Base-by-base conservation (phyloP, 2,329 filamentous ascomycete genomes). In the Arthrobotrys conoides region DNA sequence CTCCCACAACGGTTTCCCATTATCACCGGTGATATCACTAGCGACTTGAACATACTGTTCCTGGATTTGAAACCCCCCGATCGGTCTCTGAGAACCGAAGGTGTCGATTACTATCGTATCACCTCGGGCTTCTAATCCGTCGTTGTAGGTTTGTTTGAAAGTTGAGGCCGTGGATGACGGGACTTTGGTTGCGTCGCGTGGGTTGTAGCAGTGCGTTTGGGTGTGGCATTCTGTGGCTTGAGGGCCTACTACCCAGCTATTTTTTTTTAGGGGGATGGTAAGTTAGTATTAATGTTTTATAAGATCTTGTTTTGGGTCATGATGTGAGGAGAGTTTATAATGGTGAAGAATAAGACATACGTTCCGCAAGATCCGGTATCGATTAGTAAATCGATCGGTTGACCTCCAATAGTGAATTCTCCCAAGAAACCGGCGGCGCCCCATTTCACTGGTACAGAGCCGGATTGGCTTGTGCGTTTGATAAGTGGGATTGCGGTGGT, bases 201-300 rank as follows among this genome's bases (percentile, higher is more conserved):
- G 67, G n/a, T 71, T 41, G 53, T 71, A 71, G 18, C 67, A 63
- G 55, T 71, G 67, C 4, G 66, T 70, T 36, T 70, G 67, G 9
- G 38, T 49, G 5, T 12, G 36, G 20, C 67, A 71, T 38, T 63
- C 53, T 30, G 41, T 10, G 1, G 44, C 67, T 10, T 63, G 27
- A 55, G 67, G 16, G 12, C 67, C 67, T n/a, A 71, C 67, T 8
- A 71, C 67, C 55, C 41, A 71, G 10, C 41, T 71, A 24, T 46
- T 16, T 53, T 49, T 6, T 14, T 30, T 36, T 10, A 8, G n/a
- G n/a, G n/a, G n/a, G n/a, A n/a, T n/a, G n/a, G n/a, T n/a, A n/a
- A n/a, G 30, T 41, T 12, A 63, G 22, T 46, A 24, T 33, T 46
- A n/a, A n/a, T n/a, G n/a, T n/a, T n/a, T n/a, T n/a, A n/a, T n/a